phyloP scores from a whole-genome alignment of 164 flowering plant species.

The Houttuynia cordata region DNA sequence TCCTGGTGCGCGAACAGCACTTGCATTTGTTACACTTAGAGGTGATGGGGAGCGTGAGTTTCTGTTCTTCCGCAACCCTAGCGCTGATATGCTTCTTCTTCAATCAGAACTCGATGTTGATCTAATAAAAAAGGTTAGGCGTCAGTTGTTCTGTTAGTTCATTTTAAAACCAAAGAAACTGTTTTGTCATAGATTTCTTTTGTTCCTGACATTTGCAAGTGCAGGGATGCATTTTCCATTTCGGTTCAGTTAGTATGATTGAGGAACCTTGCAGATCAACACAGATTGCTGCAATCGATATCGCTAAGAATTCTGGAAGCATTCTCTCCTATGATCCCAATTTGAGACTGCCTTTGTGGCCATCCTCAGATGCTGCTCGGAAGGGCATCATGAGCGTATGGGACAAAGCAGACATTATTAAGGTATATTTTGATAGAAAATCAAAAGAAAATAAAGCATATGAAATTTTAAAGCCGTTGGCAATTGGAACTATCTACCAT shows the following conservation, averaged over 20 bases:
- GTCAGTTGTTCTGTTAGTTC: neutral
- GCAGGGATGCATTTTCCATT: conserved; percentile 19
- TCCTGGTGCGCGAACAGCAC: conserved; percentile 28
- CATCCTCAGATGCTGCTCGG: conserved; percentile 48
- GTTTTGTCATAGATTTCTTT: neutral
- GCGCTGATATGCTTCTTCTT: conserved; percentile 39
- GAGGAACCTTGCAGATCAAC: neutral
- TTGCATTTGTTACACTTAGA: conserved; percentile 34
- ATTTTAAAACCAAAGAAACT: neutral
- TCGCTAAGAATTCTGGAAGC: conserved; percentile 27
- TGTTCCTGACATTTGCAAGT: too few relatives aligned
- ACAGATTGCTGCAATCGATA: conserved; percentile 17
- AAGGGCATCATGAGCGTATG: conserved; percentile 64
- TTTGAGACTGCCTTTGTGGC: conserved; percentile 53
- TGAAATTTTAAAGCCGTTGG: neutral
- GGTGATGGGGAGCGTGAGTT: conserved; percentile 40
- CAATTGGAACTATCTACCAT: neutral
- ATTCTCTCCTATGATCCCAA: conserved; percentile 41
- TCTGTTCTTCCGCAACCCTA: conserved; percentile 34
- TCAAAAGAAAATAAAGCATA: neutral
- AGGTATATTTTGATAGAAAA: conserved; percentile 21
- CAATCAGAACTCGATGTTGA: conserved; percentile 21
- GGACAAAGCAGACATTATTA: conserved; percentile 62
- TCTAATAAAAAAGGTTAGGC: conserved; percentile 1
- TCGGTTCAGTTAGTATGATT: conserved; percentile 31